Evolutionary conservation across 129 eudicot species (phyloP).

Genomic region (Heracleum sosnowskyi): DNA sequence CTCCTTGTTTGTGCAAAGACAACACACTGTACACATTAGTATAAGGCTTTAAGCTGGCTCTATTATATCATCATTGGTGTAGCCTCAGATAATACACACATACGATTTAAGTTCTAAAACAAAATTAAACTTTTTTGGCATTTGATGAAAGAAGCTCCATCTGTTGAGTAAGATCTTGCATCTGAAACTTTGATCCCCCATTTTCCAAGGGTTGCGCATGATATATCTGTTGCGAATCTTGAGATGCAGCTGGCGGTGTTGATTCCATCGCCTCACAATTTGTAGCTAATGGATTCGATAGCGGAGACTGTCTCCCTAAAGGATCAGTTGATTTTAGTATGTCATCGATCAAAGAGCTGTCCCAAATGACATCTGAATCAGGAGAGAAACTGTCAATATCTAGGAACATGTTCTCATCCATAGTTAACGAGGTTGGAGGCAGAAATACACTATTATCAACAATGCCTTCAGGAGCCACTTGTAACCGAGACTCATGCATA

Average conservation of each 20-base stretch:
- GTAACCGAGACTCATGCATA: slow-evolving; percentile 12
- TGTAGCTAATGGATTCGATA: background rate
- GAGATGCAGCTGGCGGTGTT: background rate
- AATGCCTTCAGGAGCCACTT: background rate
- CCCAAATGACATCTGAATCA: slow-evolving; percentile 12
- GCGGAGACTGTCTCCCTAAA: slow-evolving; percentile 15
- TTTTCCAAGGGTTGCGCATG: slow-evolving; percentile 11
- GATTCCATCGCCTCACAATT: slow-evolving; percentile 10
- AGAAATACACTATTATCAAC: slow-evolving; percentile 5
- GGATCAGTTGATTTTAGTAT: slow-evolving; percentile 1
- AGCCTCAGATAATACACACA: background rate
- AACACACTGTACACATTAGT: no score
- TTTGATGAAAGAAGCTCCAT: slow-evolving; percentile 28
- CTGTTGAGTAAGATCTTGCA: slow-evolving; percentile 26
- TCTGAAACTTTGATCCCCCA: slow-evolving; percentile 16
- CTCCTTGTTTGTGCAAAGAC: background rate
- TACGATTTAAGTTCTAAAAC: no score
- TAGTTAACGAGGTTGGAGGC: background rate
- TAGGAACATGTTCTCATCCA: background rate
- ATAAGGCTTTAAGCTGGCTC: background rate
- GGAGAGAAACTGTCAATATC: slow-evolving; percentile 19
- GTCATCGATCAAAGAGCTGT: slow-evolving; percentile 19
- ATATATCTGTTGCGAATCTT: background rate
- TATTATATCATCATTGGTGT: background rate
- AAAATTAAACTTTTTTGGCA: slow-evolving; percentile 5